Evolutionary conservation across 805 yeast species (phyloP), one percentile per base, ranked within the genome.

Genomic region (Scheffersomyces amazonensis): DNA sequence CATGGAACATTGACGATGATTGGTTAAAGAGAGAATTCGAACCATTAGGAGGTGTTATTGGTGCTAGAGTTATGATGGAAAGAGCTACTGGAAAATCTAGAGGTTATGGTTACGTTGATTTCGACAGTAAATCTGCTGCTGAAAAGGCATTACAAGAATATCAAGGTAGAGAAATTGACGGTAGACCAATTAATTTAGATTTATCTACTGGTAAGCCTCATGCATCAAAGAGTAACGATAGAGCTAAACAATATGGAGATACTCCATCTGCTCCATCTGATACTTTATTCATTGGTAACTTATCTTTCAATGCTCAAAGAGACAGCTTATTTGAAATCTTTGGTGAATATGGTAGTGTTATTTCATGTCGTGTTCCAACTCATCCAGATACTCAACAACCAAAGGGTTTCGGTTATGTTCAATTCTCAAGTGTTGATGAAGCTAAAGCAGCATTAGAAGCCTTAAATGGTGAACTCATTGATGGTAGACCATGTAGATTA

Each of bases 381-480:
- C 95, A 93, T 73, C 97, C 96, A 59, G 98, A 91, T 67, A 90
- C 98, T 49, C 95, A 89, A 66, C 96, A 91, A 73, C 95, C 96
- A 67, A 93, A 93, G 80, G 99, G 99, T 53, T 93, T 93, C 72
- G 99, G 98, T 51, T 93, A 93, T 69, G 96, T 91, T 41, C 98
- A 93, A 73, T 91, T 78, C 62, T 73, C 85, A 32, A 75, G 83
- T 42, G 73, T 86, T 48, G 98, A 90, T 32, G 96, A 87, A 64
- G 97, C 99, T 53, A 78, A 83, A 67, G 78, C 81, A 45, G 98
- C 98, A 40, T 70, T 86, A 47, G 88, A 83, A 48, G 90, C 85
- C 41, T 67, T 89, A 69, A 86, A 87, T 64, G 98, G 98, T 62
- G 84, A 83, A 66, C 78, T 81, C 72, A 75, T 93, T 54, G 89